phyloP scores from a whole-genome alignment of 1,284 basidiomycete species.

The Malassezia restricta region DNA sequence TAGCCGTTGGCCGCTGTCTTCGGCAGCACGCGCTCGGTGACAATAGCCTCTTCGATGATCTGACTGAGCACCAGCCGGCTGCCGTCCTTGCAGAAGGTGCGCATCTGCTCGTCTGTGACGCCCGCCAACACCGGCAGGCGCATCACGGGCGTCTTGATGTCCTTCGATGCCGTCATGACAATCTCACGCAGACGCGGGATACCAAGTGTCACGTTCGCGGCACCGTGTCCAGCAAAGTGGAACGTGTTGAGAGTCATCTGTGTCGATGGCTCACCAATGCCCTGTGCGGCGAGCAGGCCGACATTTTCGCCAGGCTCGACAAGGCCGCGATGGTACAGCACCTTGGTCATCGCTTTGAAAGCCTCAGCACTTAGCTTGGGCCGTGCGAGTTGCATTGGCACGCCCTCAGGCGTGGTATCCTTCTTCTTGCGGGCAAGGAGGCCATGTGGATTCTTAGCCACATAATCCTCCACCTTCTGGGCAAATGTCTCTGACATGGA shows the following conservation, averaged over 20 bases:
- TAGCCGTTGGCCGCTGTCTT: constrained; percentile 53
- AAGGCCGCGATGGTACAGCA: constrained; percentile 49
- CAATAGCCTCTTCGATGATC: constrained; percentile 69
- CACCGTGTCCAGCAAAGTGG: constrained; percentile 94
- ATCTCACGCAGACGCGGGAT: constrained; percentile 97
- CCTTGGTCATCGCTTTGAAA: constrained; percentile 40
- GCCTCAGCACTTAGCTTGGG: constrained; percentile 30
- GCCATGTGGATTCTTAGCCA: constrained; percentile 65
- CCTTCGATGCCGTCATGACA: constrained; percentile 94
- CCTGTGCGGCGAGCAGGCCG: constrained; percentile 91
- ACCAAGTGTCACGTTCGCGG: constrained; percentile 96
- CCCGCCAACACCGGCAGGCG: constrained; percentile 54
- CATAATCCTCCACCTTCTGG: constrained; percentile 64
- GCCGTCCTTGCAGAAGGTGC: constrained; percentile 79
- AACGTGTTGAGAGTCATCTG: constrained; percentile 99
- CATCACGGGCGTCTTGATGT: constrained; percentile 99
- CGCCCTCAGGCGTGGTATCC: constrained; percentile 33
- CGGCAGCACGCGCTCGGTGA: constrained; percentile 64
- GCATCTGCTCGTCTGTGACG: constrained; percentile 48
- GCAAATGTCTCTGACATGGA: constrained; percentile 89
- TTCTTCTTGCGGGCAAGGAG: constrained; percentile 54
- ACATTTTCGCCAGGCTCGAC: constrained; percentile 97
- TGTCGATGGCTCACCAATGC: constrained; percentile 97
- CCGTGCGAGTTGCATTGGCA: constrained; percentile 1
- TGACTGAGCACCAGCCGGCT: constrained; percentile 77